Base-by-base conservation (phyloP, 2,329 filamentous ascomycete genomes). In the Aureobasidium sp. region DNA sequence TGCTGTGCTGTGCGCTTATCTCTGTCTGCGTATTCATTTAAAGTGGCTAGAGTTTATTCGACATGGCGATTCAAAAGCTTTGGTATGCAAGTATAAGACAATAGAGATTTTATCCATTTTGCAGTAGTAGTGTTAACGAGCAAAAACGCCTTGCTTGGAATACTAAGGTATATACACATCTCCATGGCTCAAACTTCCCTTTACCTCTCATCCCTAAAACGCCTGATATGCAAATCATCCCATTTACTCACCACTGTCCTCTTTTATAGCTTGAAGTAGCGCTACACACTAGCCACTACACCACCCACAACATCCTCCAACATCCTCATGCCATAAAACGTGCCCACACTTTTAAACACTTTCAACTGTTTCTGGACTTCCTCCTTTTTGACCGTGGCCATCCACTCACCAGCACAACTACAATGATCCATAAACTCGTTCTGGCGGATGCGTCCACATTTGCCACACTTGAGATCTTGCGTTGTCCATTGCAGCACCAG, bases 371-470 rank as follows among this genome's bases (percentile, higher is more conserved):
- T 84, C 70, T 83, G 75, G 29, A 93, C 77, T 31, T 89, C 88
- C 34, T 82, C 84, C 66, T 82, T 80, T 67, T 87, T 83, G 64
- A 92, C 80, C 22, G 86, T 90, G 66, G 85, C 85, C 20, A 81
- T 82, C 94, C 94, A 99, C 63, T 84, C 83, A 3, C 94, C 94
- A 64, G 90, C 90, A 78, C 94, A 99, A 12, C 87, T 88, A 75
- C 95, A 99, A 75, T 97, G 92, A 74, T 97, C 93, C 86, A 94
- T 91, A 69, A 97, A 95, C 70, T 97, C 93, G 72, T 96, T 97
- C 44, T 90, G 81, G 71, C 91, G 80, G 42, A 96, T 75, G 4
- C 77, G 69, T 45, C 74, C 74, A 68, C 84, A 87, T 68, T 90
- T 90, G 36, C 82, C 84, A 73, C 94, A 99, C 75, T 91, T 91